phyloP scores from a whole-genome alignment of 192 early-diverging fungal species.

The Podila clonocystis region DNA sequence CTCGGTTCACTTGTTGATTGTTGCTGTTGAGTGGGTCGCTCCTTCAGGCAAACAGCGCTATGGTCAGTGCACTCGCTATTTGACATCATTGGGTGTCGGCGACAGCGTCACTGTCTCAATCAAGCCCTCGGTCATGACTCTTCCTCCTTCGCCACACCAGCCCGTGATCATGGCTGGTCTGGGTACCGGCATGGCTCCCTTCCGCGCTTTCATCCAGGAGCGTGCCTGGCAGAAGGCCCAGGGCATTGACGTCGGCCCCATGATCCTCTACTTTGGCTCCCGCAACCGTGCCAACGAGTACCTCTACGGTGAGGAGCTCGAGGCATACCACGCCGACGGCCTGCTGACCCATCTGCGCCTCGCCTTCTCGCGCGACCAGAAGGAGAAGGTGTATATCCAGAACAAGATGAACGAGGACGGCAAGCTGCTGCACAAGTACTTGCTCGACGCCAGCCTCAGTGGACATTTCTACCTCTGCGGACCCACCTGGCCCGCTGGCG shows the following conservation, averaged over 20 bases:
- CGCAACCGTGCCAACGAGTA: slow-evolving; percentile 94
- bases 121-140: slow-evolving; percentile 97
- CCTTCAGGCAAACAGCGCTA: slow-evolving; percentile 71
- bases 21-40: slow-evolving; percentile 90
- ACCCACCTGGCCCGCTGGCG: slow-evolving; percentile 95
- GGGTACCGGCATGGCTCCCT: slow-evolving; percentile 98
- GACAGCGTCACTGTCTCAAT: slow-evolving; percentile 83
- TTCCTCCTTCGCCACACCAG: slow-evolving; percentile 80
- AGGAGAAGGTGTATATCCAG: slow-evolving; percentile 96
- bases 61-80: slow-evolving; percentile 94
- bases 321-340: slow-evolving; percentile 92
- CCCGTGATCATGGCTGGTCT: slow-evolving; percentile 98
- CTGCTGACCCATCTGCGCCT: slow-evolving; percentile 88
- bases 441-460: slow-evolving; percentile 69
- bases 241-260: slow-evolving; percentile 89
- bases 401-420: slow-evolving; percentile 93
- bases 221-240: slow-evolving; percentile 81
- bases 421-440: slow-evolving; percentile 73
- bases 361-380: slow-evolving; percentile 96
- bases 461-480: slow-evolving; percentile 98
- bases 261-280: slow-evolving; percentile 96
- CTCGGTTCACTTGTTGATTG: slow-evolving; percentile 91
- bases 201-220: slow-evolving; percentile 97
- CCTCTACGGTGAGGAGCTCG: slow-evolving; percentile 96
- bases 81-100: slow-evolving; percentile 75